phyloP scores from a whole-genome alignment of 345 rosid genomes.

The Ceriops decandra region DNA sequence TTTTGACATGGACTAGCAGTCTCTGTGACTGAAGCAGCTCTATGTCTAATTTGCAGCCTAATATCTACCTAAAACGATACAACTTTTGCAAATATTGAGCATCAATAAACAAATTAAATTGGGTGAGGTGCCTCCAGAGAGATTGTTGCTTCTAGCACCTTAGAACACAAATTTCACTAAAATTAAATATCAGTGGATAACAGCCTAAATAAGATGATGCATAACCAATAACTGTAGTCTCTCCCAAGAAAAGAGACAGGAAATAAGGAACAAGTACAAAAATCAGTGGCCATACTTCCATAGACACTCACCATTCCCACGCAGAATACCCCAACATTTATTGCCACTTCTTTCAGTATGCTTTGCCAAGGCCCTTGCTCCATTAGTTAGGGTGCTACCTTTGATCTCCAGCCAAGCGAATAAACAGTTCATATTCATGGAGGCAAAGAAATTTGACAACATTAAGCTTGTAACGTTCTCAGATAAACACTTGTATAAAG shows the following conservation, averaged over 20 bases:
- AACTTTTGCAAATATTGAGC: too few relatives aligned
- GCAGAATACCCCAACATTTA: conserved; percentile 57
- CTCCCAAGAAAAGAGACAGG: too few relatives aligned
- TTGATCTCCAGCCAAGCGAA: conserved; percentile 42
- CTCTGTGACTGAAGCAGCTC: too few relatives aligned
- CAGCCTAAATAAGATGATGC: too few relatives aligned
- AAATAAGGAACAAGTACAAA: background rate
- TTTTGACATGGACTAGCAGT: too few relatives aligned
- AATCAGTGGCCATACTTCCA: conserved; percentile 2
- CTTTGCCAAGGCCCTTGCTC: conserved; percentile 81
- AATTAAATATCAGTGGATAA: too few relatives aligned
- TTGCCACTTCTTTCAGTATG: conserved; percentile 56
- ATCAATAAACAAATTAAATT: too few relatives aligned
- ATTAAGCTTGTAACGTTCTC: background rate
- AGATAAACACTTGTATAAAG: background rate
- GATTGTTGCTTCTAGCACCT: background rate
- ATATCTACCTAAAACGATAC: too few relatives aligned
- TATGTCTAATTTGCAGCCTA: too few relatives aligned
- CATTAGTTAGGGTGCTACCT: conserved; percentile 60
- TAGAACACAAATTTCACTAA: too few relatives aligned
- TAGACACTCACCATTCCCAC: conserved; percentile 55
- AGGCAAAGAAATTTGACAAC: background rate
- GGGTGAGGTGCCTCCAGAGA: background rate
- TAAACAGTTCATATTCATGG: conserved; percentile 6
- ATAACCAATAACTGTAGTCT: too few relatives aligned